Percentiles rank a stretch among this genome's conserved stretches.
These are phyloP conservation scores for Fraxinus anomala DNA, from an alignment of 257 asterid genomes.

Conservation along the genomic window DNA sequence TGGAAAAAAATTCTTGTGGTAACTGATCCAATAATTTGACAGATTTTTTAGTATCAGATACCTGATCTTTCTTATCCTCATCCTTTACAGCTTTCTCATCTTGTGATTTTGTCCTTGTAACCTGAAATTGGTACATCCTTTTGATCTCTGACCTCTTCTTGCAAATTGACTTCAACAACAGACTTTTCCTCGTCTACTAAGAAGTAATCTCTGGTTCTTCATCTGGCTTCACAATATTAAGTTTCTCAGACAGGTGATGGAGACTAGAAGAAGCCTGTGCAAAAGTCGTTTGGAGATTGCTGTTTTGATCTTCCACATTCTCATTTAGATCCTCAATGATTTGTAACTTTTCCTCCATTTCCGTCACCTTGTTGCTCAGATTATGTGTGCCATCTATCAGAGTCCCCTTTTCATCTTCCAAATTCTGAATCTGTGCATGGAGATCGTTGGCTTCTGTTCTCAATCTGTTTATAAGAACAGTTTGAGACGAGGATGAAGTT, in stretches of 20 bases:
- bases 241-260: slow-evolving; percentile 55
- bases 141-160: slow-evolving; percentile 16
- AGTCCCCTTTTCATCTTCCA: slow-evolving; percentile 59
- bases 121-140: slow-evolving; percentile 6
- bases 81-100: slow-evolving; percentile 30
- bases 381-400: slow-evolving; percentile 34
- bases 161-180: slow-evolving; percentile 13
- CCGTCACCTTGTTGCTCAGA: slow-evolving; percentile 48
- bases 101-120: background rate
- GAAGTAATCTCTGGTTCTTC: slow-evolving; percentile 22
- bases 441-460: slow-evolving; percentile 67
- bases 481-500: slow-evolving; percentile 73
- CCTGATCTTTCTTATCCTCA: slow-evolving; percentile 23
- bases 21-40: slow-evolving; percentile 33
- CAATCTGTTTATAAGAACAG: slow-evolving; percentile 64
- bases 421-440: slow-evolving; percentile 47
- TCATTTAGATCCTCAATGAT: slow-evolving; percentile 52
- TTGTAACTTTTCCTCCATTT: slow-evolving; percentile 64
- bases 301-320: slow-evolving; percentile 58
- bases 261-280: slow-evolving; percentile 62
- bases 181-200: slow-evolving; percentile 21
- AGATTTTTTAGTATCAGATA: slow-evolving; percentile 25
- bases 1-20: slow-evolving; percentile 28
- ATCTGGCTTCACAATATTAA: slow-evolving; percentile 58
- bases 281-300: slow-evolving; percentile 52